Base-by-base conservation (phyloP, 768 basidiomycete genomes). In the Mycena haematopus region DNA sequence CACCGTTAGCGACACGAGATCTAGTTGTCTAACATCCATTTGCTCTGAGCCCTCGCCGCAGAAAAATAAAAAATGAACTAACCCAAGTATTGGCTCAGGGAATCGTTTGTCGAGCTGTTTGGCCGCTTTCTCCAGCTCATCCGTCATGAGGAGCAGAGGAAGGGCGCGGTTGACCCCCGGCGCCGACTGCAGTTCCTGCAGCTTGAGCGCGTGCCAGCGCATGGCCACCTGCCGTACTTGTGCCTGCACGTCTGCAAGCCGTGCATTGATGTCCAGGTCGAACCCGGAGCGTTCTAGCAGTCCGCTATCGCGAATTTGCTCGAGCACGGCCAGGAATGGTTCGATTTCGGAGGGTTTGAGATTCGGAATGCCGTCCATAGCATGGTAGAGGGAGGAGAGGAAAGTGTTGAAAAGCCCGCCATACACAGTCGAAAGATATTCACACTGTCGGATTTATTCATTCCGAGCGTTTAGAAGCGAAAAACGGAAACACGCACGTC, bases 71-170 rank as follows among this genome's bases (percentile, higher is more conserved):
- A n/a, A 56, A 31, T 2, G 54, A 42, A 42, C 40, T 17, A 14
- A 95, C 92, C 88, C 90, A 33, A 95, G 80, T 22, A 98, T 73
- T 33, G 93, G 91, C 58, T 92, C 86, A 0, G 89, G 86, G 76
- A 96, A 99, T 60, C 90, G 86, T 74, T 95, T 94, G 74, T 95
- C 91, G 35, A 96, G 80, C 25, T 82, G 77, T 74, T 96, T 95
- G 19, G 91, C 86, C 38, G 82, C 78, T 73, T 94, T 96, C 80
- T 96, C 94, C 2, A 97, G 77, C 77, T 96, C 96, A 50, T 91
- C 90, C 5, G 92, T 93, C 85, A 96, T 86, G 29, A 92, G 74
- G 29, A 96, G 76, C 38, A 96, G 77, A 1, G 94, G 93, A 36
- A 93, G 76, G 0, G 94, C 92, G 44, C 89, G 81, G 69, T 95